Evolutionary conservation across 208 protist species (phyloP), one percentile per base, ranked within the genome.

Genomic region (Chromosphaera perkinsii): DNA sequence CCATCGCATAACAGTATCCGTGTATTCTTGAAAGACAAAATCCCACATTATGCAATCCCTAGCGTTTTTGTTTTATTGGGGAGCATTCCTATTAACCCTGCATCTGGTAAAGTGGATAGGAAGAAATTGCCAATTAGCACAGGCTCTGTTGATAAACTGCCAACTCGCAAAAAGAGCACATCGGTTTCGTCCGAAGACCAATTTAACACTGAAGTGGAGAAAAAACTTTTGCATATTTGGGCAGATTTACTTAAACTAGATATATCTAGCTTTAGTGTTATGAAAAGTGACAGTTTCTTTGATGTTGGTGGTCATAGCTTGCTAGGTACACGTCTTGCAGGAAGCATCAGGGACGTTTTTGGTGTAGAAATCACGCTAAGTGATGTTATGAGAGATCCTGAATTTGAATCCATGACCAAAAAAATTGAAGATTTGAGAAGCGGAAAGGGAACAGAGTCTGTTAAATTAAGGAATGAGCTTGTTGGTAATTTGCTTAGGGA

Each of bases 261-360:
- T 17, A 22, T 22, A 12, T 9, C 26, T 22, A 9, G 17, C 14
- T 12, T 35, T 7, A 7, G n/a, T n/a, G 32, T 64, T 9, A 64
- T 40, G 58, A 51, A 39, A 48, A 61, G 20, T 14, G 58, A 42
- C 35, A 33, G 9, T 7, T 64, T 64, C 32, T 64, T 64, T 45
- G 58, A 64, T 37, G 29, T 45, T 51, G 58, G 58, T 51, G 58
- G 58, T 24, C 58, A 64, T 32, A 29, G 14, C 14, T 22, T 55
- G 5, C 26, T 32, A 22, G 5, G 14, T 12, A 22, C 17, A 12
- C 49, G 27, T 7, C 5, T 55, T 9, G 14, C 24, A n/a, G 17
- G 17, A 29, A 5, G 26, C 49, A 5, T 26, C 9, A 55, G 14
- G 49, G 24, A 55, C 49, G 5, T 32, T 7, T 55, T 32, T 32